phyloP scores from a whole-genome alignment of 2,329 filamentous ascomycete genomes.

The Fonsecaea pedrosoi region DNA sequence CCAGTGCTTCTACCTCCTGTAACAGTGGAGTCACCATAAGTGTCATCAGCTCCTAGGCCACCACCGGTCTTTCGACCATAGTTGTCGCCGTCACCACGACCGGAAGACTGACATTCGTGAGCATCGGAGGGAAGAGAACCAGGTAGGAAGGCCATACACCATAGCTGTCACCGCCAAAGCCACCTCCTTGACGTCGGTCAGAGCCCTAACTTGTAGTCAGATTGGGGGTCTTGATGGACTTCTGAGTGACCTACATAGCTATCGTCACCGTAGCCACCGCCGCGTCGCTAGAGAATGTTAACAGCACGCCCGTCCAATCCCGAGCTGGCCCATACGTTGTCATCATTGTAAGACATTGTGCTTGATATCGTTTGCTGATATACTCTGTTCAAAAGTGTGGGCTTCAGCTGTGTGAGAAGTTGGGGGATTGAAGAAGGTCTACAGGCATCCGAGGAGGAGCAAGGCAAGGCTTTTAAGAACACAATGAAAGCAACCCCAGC shows the following conservation, averaged over 20 bases:
- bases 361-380: slow-evolving; percentile 2
- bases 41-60: slow-evolving; percentile 34
- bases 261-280: slow-evolving; percentile 39
- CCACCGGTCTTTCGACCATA: slow-evolving; percentile 30
- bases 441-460: background rate
- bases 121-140: background rate
- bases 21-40: slow-evolving; percentile 29
- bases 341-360: slow-evolving; percentile 38
- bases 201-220: slow-evolving; percentile 20
- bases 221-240: background rate
- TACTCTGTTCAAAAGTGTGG: background rate
- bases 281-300: slow-evolving; percentile 28
- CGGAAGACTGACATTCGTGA: slow-evolving; percentile 3
- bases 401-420: background rate
- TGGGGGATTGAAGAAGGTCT: background rate
- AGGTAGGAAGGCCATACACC: slow-evolving; percentile 18
- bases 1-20: slow-evolving; percentile 22
- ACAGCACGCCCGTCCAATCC: background rate
- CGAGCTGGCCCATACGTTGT: slow-evolving; percentile 28
- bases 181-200: slow-evolving; percentile 23
- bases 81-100: slow-evolving; percentile 20
- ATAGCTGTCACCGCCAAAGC: slow-evolving; percentile 32
- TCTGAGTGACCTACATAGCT: slow-evolving; percentile 22
- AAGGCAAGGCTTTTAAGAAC: background rate
- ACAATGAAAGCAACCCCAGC: background rate